A percentile compares a stretch with the other conserved stretches of the same genome.
phyloP scores from a whole-genome alignment of 768 basidiomycete species.

The Collybia nuda region DNA sequence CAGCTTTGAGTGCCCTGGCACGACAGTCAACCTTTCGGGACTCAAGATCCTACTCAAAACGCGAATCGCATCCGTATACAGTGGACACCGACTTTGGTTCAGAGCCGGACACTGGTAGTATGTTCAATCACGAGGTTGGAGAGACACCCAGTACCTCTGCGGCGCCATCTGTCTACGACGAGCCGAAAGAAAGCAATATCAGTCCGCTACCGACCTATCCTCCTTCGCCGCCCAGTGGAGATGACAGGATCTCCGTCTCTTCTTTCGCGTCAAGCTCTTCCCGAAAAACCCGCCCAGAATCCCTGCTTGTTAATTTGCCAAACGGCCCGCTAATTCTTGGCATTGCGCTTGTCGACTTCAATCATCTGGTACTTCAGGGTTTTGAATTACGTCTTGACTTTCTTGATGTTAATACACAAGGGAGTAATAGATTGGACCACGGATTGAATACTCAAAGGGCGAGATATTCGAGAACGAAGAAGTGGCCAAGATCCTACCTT shows the following conservation, averaged over 20 bases:
- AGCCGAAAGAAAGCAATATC: slow-evolving; percentile 28
- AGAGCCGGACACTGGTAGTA: slow-evolving; percentile 52
- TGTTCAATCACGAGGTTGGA: slow-evolving; percentile 40
- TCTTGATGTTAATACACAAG: slow-evolving; percentile 9
- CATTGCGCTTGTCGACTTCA: slow-evolving; percentile 92
- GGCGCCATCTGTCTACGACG: slow-evolving; percentile 46
- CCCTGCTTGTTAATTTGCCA: slow-evolving; percentile 62
- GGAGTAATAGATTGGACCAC: slow-evolving; percentile 78
- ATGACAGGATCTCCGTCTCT: slow-evolving; percentile 54
- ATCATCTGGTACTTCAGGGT: slow-evolving; percentile 72
- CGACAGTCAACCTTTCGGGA: slow-evolving; percentile 12
- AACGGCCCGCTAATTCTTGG: slow-evolving; percentile 73
- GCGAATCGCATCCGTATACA: slow-evolving; percentile 45
- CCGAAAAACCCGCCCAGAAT: slow-evolving; percentile 77
- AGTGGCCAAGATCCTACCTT: slow-evolving; percentile 82
- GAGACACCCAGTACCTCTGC: slow-evolving; percentile 55
- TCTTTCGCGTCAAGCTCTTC: slow-evolving; percentile 69
- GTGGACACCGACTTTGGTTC: slow-evolving; percentile 55
- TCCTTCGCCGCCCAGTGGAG: slow-evolving; percentile 43
- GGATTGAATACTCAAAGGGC: slow-evolving; percentile 81
- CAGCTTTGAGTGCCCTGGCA: slow-evolving; percentile 20
- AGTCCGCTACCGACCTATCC: slow-evolving; percentile 55
- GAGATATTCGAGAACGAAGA: slow-evolving; percentile 86
- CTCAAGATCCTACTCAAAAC: slow-evolving; percentile 32
- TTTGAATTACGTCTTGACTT: not conserved